Evolutionary conservation across 2,329 filamentous ascomycete genomes (phyloP), one percentile per base, ranked within the genome.

Genomic region (Coniochaeta sp.): DNA sequence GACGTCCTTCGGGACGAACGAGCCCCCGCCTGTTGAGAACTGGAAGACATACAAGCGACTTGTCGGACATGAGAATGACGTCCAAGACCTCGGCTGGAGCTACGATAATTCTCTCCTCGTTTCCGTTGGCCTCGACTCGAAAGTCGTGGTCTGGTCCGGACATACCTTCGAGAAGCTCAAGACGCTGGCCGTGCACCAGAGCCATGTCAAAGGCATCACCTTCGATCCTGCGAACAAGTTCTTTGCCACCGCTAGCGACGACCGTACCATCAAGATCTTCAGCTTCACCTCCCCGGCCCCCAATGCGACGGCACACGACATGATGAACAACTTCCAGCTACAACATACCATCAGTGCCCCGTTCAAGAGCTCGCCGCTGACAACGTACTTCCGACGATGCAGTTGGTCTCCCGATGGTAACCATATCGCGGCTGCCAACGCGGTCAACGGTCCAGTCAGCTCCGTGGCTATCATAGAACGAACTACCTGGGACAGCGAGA

Each of bases 211-310:
- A 74, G 95, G 96, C 63, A 96, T 99, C 68, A 96, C 93, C 0
- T 99, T 99, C 71, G 95, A 99, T 71, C 95, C 95, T 0, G 95
- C 95, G 47, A 98, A 98, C 78, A 99, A 98, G 72, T 99, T 96
- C 79, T 99, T 99, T 74, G 95, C 96, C 17, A 99, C 96, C 0
- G 93, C 96, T 2, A 96, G 92, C 75, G 95, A 99, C 73, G 95
- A 99, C 74, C 87, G 95, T 62, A 93, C 92, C 2, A 96, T 99
- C 75, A 96, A 96, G 73, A 91, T 99, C 68, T 98, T 96, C 75
- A 87, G 93, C 61, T 99, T 97, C 73, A 96, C 90, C 2, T 89
- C 93, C 1, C 93, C 95, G 0, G 84, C 89, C 1, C 90, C 95
- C 10, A 97, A 96, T 72, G 91, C 95, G 38, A 96, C 91, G 1